These are phyloP conservation scores for Agroathelia rolfsii DNA, from an alignment of 1,284 basidiomycete species.

Conservation along the genomic window DNA sequence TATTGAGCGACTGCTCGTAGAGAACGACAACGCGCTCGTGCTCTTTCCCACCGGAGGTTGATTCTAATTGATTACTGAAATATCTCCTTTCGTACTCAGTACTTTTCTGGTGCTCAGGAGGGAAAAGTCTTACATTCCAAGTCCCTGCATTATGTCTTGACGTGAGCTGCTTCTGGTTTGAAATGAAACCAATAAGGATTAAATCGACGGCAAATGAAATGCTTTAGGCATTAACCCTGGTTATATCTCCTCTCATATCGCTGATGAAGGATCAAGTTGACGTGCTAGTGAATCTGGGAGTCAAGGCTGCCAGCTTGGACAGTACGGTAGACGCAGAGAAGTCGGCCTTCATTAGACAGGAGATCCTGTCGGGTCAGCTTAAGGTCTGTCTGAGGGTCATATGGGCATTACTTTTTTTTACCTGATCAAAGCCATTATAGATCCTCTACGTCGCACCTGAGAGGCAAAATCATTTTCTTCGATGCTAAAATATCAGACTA, in stretches of 20 bases:
- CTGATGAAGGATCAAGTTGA: constrained; percentile 44
- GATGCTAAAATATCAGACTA: constrained; percentile 12
- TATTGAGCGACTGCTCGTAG: constrained; percentile 27
- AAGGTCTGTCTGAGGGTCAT: no score
- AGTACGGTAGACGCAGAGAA: constrained; percentile 34
- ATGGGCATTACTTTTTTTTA: no score
- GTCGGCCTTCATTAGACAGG: constrained; percentile 20
- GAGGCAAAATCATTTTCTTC: constrained; percentile 15
- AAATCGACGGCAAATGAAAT: constrained; percentile 21
- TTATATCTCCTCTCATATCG: constrained; percentile 53
- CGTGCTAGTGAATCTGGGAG: constrained; percentile 34
- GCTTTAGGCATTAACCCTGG: constrained; percentile 51
- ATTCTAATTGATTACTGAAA: background rate
- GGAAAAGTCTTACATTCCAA: constrained; percentile 46
- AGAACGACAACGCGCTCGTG: constrained; percentile 29
- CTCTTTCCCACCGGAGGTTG: constrained; percentile 29
- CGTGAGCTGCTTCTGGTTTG: constrained; percentile 12
- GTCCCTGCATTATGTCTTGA: constrained; percentile 51
- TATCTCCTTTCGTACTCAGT: no score
- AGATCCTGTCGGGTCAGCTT: constrained; percentile 24
- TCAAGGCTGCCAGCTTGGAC: constrained; percentile 56
- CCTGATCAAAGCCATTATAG: no score
- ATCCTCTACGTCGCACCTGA: constrained; percentile 60
- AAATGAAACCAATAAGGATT: no score
- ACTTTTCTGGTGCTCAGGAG: constrained; percentile 15